Conservation (phyloP, 140 eudicot species). For the Artemisia princeps region DNA sequence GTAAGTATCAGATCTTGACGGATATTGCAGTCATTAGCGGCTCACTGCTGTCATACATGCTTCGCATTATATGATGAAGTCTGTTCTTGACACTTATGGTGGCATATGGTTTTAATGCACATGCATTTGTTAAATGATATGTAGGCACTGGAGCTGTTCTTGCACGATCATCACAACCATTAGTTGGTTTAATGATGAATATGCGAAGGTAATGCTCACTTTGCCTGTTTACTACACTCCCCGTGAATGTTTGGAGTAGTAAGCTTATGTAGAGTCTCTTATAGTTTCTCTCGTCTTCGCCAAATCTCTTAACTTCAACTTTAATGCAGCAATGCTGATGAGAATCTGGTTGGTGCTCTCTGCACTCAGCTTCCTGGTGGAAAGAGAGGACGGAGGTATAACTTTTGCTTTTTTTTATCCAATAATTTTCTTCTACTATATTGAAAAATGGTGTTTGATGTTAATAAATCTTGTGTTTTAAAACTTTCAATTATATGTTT, state of each 20-base stretch:
- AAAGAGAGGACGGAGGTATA: conserved; percentile 55
- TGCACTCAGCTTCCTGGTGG: conserved; percentile 59
- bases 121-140: conserved; percentile 19
- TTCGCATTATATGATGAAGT: no score
- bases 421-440: conserved; percentile 8
- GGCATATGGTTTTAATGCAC: conserved; percentile 15
- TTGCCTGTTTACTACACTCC: not conserved
- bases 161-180: conserved; percentile 95
- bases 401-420: not conserved
- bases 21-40: not conserved
- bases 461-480: not conserved
- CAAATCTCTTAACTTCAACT: conserved; percentile 6
- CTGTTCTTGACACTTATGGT: conserved; percentile 8
- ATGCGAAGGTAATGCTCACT: conserved; percentile 74
- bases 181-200: conserved; percentile 98
- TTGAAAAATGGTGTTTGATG: not conserved
- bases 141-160: conserved; percentile 87
- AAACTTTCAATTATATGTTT: not conserved
- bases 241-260: conserved; percentile 12
- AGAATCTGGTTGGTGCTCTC: conserved; percentile 89
- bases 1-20: conserved; percentile 34
- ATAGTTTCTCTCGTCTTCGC: not conserved
- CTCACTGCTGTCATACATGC: not conserved
- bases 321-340: conserved; percentile 83
- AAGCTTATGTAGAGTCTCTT: conserved; percentile 13